Evolutionary conservation across 805 yeast genomes (phyloP), one percentile per base, ranked within the genome.

Genomic region (Cyberlindnera bimundalis): DNA sequence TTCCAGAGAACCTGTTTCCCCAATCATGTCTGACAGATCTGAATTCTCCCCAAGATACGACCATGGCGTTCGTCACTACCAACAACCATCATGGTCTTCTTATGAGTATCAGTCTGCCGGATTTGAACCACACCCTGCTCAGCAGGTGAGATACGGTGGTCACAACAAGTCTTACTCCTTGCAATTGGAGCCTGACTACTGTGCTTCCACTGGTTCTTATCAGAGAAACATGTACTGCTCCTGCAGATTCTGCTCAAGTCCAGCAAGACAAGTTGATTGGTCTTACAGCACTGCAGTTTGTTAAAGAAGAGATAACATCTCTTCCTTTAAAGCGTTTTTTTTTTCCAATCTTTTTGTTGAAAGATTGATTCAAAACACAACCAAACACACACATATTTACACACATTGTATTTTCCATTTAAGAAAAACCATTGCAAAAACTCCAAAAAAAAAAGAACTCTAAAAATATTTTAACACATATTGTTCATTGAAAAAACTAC

Each of bases 121-220:
- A 1, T 37, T 42, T 17, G 46, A 42, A 19, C 45, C 39, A 33
- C 43, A 29, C 14, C 43, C n/a, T n/a, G n/a, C n/a, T n/a, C n/a
- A n/a, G n/a, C n/a, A 25, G 18, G 26, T 29, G 37, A 39, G 41
- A 33, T 45, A 16, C 21, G 37, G 37, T 24, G 35, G 37, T 16
- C 56, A 53, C 29, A 46, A 41, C 8, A 51, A 46, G 42, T 31
- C 30, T 10, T 45, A 45, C 36, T 51, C 58, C 2, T 36, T 45
- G 24, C 52, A 44, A 14, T 14, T 39, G 29, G 53, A 47, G 24
- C 51, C 53, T 19, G 55, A 52, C 10, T 51, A 39, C 39, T 56
- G 61, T 34, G 31, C 49, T 17, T 48, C 46, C 33, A 50, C 58
- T 15, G 61, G 61, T 5, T 50, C 56, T n/a, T 39, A 38, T 21